Conservation (phyloP, 2,329 filamentous ascomycete genomes). For the Mariannaea elegans region DNA sequence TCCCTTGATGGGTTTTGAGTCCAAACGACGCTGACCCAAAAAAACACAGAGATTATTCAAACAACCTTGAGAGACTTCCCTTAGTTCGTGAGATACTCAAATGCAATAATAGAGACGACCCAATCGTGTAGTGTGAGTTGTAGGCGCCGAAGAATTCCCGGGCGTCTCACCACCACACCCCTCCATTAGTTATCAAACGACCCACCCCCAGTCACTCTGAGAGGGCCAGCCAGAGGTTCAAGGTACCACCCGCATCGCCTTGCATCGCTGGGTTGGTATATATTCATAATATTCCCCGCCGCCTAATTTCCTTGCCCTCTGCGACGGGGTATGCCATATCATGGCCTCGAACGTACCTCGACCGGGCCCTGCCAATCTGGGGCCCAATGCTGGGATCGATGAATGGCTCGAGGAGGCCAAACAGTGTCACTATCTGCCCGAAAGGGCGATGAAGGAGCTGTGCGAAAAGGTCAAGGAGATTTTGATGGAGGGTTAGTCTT, state of each 20-base stretch:
- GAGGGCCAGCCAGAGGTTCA: conserved; percentile 21
- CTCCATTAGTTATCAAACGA: conserved; percentile 41
- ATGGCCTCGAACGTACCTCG: conserved; percentile 73
- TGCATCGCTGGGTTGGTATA: conserved; percentile 37
- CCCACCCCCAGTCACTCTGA: conserved; percentile 40
- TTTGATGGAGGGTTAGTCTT: conserved; percentile 85
- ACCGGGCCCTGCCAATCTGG: conserved; percentile 88
- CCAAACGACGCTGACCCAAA: background rate
- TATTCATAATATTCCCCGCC: conserved; percentile 30
- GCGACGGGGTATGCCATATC: conserved; percentile 39
- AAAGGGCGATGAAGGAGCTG: conserved; percentile 96
- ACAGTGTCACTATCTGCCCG: conserved; percentile 95
- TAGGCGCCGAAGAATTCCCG: conserved; percentile 41
- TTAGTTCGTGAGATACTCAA: background rate
- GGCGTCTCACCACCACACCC: conserved; percentile 41
- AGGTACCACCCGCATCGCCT: conserved; percentile 37
- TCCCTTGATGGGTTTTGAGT: background rate
- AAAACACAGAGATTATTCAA: background rate
- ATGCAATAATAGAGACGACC: background rate
- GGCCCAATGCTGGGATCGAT: conserved; percentile 84
- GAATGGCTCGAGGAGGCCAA: conserved; percentile 98
- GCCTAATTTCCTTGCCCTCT: conserved; percentile 24
- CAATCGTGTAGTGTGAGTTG: background rate
- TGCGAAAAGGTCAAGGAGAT: conserved; percentile 99
- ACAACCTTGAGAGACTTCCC: background rate